Base-by-base conservation (phyloP, 2,329 filamentous ascomycete species). In the Diplodia seriata region DNA sequence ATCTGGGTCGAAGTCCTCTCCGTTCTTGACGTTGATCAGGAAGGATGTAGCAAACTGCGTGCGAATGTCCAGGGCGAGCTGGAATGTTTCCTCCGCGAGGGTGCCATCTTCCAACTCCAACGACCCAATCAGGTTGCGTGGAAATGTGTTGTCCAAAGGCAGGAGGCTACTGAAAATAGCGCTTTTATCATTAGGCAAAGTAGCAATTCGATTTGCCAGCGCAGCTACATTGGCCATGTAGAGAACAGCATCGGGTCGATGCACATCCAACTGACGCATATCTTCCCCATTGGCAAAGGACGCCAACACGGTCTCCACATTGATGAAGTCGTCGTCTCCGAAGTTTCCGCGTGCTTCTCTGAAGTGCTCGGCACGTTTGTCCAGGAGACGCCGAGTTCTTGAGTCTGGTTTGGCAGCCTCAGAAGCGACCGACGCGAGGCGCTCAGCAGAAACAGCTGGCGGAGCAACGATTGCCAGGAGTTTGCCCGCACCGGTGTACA, bases 31-130 rank as follows among this genome's bases (percentile, higher is more conserved):
- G 11, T 73, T 4, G 85, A 78, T 73, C n/a, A 78, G 70, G 51
- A 87, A 82, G 20, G 83, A 76, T 50, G 87, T 83, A n/a, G 83
- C 77, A 12, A 81, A 77, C 70, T 89, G 86, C 2, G 85, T 87
- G 2, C 86, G 82, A 26, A 89, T 78, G 7, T 85, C 83, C 7
- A 88, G 73, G 1, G 80, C 84, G 26, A 87, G 70, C 3, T 81
- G 73, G 67, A 86, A 83, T 0, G 83, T 85, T 53, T 80, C 70
- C 63, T 80, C 59, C 14, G 77, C 69, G 7, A 86, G 70, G 1
- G 68, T 70, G 70, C 82, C 85, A 7, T n/a, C 14, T 12, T n/a
- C 59, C 14, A 18, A n/a, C 4, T 23, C 70, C n/a, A 71, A 68
- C 3, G 77, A 69, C 29, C 68, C 70, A 43, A 80, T 66, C 38